Percentiles rank a stretch among this genome's conserved stretches.
Conservation (phyloP, 345 rosid species). For the Linum usitatissimum region DNA sequence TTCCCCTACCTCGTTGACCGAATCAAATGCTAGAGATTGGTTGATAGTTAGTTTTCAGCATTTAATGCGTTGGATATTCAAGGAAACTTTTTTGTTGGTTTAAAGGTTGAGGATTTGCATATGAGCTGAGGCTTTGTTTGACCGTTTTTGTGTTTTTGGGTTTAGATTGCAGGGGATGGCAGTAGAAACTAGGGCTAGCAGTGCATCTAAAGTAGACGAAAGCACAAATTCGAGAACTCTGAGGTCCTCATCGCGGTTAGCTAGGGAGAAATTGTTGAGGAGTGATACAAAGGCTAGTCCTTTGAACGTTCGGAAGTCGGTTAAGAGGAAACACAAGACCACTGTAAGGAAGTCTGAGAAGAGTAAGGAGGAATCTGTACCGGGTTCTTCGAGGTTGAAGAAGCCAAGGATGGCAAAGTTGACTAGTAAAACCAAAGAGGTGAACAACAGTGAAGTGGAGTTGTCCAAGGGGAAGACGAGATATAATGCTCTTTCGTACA, state of each 20-base stretch:
- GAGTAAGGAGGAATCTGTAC: constrained; percentile 33
- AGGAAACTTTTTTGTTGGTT: neutral
- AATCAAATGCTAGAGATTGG: neutral
- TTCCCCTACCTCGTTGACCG: neutral
- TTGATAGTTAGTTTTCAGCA: neutral
- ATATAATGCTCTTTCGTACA: constrained; percentile 33
- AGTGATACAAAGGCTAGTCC: constrained; percentile 23
- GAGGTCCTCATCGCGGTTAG: constrained; percentile 31
- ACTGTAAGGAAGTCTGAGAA: constrained; percentile 42
- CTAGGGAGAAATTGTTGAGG: constrained; percentile 28
- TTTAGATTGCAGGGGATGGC: constrained; percentile 21
- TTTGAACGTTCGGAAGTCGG: constrained; percentile 37
- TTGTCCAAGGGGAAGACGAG: constrained; percentile 10
- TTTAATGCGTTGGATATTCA: neutral
- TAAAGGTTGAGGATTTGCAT: neutral
- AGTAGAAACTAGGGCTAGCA: constrained; percentile 22
- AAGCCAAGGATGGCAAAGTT: constrained; percentile 20
- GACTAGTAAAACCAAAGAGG: constrained; percentile 25
- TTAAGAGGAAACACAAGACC: constrained; percentile 32
- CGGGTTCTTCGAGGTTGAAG: constrained; percentile 32
- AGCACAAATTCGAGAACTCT: constrained; percentile 21
- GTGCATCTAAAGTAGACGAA: constrained; percentile 30
- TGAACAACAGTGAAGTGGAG: constrained; percentile 7
- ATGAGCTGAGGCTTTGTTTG: neutral
- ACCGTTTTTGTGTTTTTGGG: neutral